Conservation (phyloP, 2,329 filamentous ascomycete genomes). For the Cordyceps sp. region DNA sequence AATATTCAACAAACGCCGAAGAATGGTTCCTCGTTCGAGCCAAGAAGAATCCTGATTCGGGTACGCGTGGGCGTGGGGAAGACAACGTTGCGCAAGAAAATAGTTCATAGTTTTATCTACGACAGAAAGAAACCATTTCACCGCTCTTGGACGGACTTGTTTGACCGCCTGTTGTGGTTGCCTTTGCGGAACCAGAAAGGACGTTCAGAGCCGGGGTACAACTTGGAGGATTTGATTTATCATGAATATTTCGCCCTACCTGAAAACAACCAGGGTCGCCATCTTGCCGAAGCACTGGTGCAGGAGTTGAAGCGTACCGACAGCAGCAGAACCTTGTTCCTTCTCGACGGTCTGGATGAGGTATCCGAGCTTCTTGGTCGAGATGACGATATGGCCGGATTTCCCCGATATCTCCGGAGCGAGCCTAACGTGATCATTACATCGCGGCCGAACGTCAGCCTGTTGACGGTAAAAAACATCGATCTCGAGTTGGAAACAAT, state of each 20-base stretch:
- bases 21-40: slow-evolving; percentile 4
- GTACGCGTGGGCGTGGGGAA: slow-evolving; percentile 21
- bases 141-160: slow-evolving; percentile 7
- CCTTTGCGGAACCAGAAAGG: slow-evolving; percentile 18
- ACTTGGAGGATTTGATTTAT: slow-evolving; percentile 9
- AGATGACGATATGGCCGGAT: slow-evolving; percentile 4
- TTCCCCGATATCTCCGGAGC: slow-evolving; percentile 14
- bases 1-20: slow-evolving; percentile 12
- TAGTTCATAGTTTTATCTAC: slow-evolving; percentile 16
- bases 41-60: slow-evolving; percentile 17
- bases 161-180: slow-evolving; percentile 22
- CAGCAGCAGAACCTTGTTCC: slow-evolving; percentile 14
- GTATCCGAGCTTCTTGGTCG: slow-evolving; percentile 9
- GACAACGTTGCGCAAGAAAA: slow-evolving; percentile 24
- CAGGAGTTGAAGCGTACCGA: slow-evolving; percentile 1
- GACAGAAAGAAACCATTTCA: background rate
- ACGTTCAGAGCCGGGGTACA: slow-evolving; percentile 5
- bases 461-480: slow-evolving; percentile 5
- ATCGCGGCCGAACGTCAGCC: slow-evolving; percentile 14
- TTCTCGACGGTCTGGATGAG: slow-evolving; percentile 28
- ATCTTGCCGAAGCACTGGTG: slow-evolving; percentile 6
- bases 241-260: slow-evolving; percentile 12
- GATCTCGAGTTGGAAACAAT: slow-evolving; percentile 22
- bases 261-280: slow-evolving; percentile 1
- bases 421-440: slow-evolving; percentile 21